These are phyloP conservation scores for Arthroderma uncinatum DNA, from an alignment of 2,329 filamentous ascomycete genomes.

Conservation along the genomic window DNA sequence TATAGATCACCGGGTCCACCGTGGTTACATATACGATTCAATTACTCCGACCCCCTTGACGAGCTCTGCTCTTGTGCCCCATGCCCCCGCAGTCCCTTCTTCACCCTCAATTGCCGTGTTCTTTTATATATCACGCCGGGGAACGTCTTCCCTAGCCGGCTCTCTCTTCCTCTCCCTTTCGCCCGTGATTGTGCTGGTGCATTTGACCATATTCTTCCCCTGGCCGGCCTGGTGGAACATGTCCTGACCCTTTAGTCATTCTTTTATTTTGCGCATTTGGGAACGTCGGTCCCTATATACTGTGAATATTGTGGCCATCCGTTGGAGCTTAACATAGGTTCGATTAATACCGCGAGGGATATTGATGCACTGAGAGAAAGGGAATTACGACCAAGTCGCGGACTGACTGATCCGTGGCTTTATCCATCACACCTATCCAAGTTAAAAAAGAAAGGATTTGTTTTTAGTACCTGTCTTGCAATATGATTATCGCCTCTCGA, in stretches of 20 bases:
- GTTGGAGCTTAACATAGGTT: neutral
- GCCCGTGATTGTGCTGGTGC: neutral
- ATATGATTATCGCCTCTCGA: conserved; percentile 27
- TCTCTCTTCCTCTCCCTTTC: neutral
- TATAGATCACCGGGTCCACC: conserved; percentile 2
- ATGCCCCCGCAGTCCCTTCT: neutral
- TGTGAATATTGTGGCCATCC: neutral
- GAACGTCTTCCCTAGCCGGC: neutral
- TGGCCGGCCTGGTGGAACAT: conserved; percentile 3
- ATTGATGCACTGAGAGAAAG: neutral
- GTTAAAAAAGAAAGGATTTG: neutral
- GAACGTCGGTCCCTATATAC: neutral
- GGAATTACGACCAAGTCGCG: neutral
- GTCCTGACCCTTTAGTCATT: conserved; percentile 1
- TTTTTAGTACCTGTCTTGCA: conserved; percentile 4
- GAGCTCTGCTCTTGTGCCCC: neutral
- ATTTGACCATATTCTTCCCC: neutral
- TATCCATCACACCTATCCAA: neutral
- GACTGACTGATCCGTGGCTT: neutral
- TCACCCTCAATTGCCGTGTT: neutral
- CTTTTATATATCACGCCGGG: neutral
- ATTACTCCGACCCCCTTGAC: neutral
- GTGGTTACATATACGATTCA: neutral
- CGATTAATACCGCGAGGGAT: neutral
- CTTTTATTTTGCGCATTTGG: neutral